These are phyloP conservation scores for Alternaria sp. DNA, from an alignment of 2,329 filamentous ascomycete genomes.

Conservation along the genomic window DNA sequence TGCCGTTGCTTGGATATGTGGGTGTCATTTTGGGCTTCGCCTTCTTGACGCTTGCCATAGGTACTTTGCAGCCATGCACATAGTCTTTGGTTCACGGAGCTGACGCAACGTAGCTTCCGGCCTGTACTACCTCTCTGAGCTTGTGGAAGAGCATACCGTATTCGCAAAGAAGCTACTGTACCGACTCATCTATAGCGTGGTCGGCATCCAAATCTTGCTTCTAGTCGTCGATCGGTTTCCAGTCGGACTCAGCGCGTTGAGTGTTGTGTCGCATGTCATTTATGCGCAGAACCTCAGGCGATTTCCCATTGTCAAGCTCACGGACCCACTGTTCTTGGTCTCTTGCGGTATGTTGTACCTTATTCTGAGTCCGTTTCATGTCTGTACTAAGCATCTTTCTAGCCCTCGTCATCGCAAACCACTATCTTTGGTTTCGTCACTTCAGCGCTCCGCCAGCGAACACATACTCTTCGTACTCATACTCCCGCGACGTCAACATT, in stretches of 20 bases:
- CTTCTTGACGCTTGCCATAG: slow-evolving; percentile 93
- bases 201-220: slow-evolving; percentile 76
- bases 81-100: neutral
- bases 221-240: slow-evolving; percentile 88
- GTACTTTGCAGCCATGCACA: slow-evolving; percentile 54
- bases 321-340: slow-evolving; percentile 83
- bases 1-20: slow-evolving; percentile 88
- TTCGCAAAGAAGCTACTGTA: slow-evolving; percentile 86
- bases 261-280: slow-evolving; percentile 80
- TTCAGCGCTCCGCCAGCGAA: slow-evolving; percentile 71
- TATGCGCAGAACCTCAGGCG: slow-evolving; percentile 87
- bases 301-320: slow-evolving; percentile 81
- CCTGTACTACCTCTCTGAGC: slow-evolving; percentile 96
- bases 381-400: slow-evolving; percentile 12
- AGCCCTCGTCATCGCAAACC: slow-evolving; percentile 86
- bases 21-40: slow-evolving; percentile 88
- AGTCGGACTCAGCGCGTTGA: slow-evolving; percentile 74
- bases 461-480: slow-evolving; percentile 63
- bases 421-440: slow-evolving; percentile 95
- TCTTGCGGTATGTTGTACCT: slow-evolving; percentile 72
- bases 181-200: slow-evolving; percentile 83
- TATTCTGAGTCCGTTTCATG: neutral
- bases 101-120: slow-evolving; percentile 74
- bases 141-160: slow-evolving; percentile 97
- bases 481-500: slow-evolving; percentile 69